Conservation (phyloP, 192 early-diverging fungal genomes). For the Coemansia biformis region DNA sequence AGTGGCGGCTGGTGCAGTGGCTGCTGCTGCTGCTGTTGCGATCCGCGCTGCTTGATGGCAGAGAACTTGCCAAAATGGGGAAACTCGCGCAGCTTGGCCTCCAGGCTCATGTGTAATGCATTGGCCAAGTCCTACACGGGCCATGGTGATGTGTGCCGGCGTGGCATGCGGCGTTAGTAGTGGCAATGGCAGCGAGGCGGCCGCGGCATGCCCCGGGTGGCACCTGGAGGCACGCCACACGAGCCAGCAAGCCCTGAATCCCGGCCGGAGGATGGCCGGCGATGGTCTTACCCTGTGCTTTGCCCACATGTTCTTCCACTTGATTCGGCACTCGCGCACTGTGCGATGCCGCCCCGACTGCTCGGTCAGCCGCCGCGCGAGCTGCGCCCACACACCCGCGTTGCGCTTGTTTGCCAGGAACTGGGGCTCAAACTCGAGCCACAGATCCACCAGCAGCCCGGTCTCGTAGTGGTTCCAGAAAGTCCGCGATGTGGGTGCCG, state of each 20-base stretch:
- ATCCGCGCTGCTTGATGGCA: constrained; percentile 37
- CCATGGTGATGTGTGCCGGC: too few relatives aligned
- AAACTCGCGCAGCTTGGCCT: constrained; percentile 51
- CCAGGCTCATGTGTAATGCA: constrained; percentile 42
- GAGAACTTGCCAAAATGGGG: constrained; percentile 41
- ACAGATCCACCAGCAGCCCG: constrained; percentile 44
- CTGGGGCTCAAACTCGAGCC: constrained; percentile 48
- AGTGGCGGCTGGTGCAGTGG: constrained; percentile 7
- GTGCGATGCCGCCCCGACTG: constrained; percentile 40
- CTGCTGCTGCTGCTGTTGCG: constrained; percentile 2
- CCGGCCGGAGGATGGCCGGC: too few relatives aligned
- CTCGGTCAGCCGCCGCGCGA: constrained; percentile 43
- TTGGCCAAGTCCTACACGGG: constrained; percentile 44
- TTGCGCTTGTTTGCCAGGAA: constrained; percentile 51
- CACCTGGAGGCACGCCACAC: too few relatives aligned
- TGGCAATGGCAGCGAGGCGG: neutral
- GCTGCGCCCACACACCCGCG: constrained; percentile 49
- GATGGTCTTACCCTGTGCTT: constrained; percentile 46
- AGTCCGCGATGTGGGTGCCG: constrained; percentile 43
- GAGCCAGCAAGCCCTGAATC: too few relatives aligned
- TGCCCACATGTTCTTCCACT: constrained; percentile 54
- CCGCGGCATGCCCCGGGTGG: too few relatives aligned
- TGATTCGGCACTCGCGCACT: constrained; percentile 50
- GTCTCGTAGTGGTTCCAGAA: constrained; percentile 52
- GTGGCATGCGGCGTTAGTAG: too few relatives aligned